Evolutionary conservation across 2,329 filamentous ascomycete species (phyloP), one percentile per base, ranked within the genome.

Genomic region (Hysterium pulicare): DNA sequence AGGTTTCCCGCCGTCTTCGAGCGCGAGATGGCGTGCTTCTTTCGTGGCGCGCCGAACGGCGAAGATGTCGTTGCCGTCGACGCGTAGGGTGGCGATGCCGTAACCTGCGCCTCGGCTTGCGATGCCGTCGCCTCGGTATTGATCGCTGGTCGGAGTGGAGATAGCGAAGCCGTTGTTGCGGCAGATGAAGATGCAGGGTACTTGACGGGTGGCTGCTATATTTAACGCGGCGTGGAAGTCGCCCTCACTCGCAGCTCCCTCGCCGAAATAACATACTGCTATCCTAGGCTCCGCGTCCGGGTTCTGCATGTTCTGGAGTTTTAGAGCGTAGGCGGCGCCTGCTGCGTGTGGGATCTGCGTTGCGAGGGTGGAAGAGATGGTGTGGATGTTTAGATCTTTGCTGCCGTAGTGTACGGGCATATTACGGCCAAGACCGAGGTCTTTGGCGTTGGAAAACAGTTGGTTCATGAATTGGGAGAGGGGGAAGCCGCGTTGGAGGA

Each of bases 371-470:
- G 87, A 94, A 26, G 87, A 87, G 38, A 95, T 87, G 4, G 90
- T 90, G 66, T 94, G 87, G 59, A 95, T 90, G 55, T 95, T 89
- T 44, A 94, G 74, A 50, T 87, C 83, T 44, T 77, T 81, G 65
- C 86, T 90, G 35, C 90, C 90, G 59, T 97, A 98, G 69, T 98
- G 93, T 11, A 97, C 87, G 1, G 93, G 93, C 93, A 98, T 98
- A 59, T 95, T 97, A 49, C 91, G 82, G 1, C 90, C 93, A 46
- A 77, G 79, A 1, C 91, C 90, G 1, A 76, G 68, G 56, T 98
- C 93, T 49, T 88, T 80, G 41, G 74, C 78, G 61, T 95, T 97
- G 16, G 90, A 83, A 70, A 97, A 96, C 7, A 98, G 71, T 66
- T 98, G 93, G 55, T 82, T 86, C 93, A 98, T 97, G 61, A 97